These are phyloP conservation scores for Lanmaoa pseudosensibilis DNA, from an alignment of 768 basidiomycete species.

Conservation along the genomic window DNA sequence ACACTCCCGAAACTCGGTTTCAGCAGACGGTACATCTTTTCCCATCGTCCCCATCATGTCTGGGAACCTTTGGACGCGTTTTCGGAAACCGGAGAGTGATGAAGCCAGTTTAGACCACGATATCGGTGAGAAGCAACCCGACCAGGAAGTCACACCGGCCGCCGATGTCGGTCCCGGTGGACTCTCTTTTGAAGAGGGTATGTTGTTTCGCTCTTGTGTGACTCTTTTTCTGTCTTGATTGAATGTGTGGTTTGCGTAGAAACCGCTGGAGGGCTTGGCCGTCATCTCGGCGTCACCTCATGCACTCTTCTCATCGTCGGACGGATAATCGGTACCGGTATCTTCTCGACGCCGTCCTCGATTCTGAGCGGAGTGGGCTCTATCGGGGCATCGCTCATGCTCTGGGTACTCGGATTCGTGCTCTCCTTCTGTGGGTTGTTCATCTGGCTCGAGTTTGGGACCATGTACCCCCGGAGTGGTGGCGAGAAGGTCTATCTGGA, in stretches of 20 bases:
- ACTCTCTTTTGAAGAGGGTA: slow-evolving; percentile 52
- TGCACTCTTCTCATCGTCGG: slow-evolving; percentile 60
- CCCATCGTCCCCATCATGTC: slow-evolving; percentile 8
- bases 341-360: slow-evolving; percentile 61
- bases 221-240: not conserved
- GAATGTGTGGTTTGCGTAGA: slow-evolving; percentile 29
- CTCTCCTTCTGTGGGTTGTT: slow-evolving; percentile 60
- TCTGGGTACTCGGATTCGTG: slow-evolving; percentile 62
- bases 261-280: slow-evolving; percentile 55
- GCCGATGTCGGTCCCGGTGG: slow-evolving; percentile 39
- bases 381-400: slow-evolving; percentile 59
- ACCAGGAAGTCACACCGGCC: not conserved
- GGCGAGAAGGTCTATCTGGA: slow-evolving; percentile 67
- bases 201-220: not conserved
- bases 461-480: slow-evolving; percentile 62
- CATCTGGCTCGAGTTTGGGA: slow-evolving; percentile 63
- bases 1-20: not conserved
- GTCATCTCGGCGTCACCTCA: slow-evolving; percentile 55
- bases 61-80: not conserved
- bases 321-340: slow-evolving; percentile 62
- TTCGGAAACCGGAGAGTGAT: not conserved
- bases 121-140: not conserved
- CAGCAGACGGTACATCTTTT: not conserved
- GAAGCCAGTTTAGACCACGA: not conserved
- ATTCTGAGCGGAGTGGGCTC: slow-evolving; percentile 58